Base-by-base conservation (phyloP, 176 grass and related monocot species). In the Pharus latifolius region DNA sequence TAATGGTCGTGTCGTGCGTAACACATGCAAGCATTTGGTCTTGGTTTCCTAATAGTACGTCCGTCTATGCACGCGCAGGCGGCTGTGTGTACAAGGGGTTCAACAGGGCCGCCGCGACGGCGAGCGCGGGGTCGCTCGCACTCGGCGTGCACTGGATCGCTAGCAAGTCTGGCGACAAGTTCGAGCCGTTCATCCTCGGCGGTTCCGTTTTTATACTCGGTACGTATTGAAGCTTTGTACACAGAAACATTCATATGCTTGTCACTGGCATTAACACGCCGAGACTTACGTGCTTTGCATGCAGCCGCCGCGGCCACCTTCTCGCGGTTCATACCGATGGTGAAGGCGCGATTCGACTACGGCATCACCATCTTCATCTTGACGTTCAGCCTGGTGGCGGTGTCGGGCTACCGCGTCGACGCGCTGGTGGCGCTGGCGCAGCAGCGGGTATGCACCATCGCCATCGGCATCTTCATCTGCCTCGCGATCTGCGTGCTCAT, bases 331-430 rank as follows among this genome's bases (percentile, higher is more conserved):
- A 71, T 92, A 12, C 90, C 90, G 17, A 83, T 46, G 26, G 72
- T 92, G 54, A 92, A 92, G 67, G 63, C 82, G 9, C 82, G 85
- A 18, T 92, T 85, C 42, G 90, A 92, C 63, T 92, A 92, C 5
- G 90, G 90, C 14, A 63, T 88, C 24, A 92, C 82, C 19, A 88
- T 92, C 63, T 92, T 92, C 70, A 92, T 92, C 69, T 82, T 92
- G 35, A 92, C 90, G 31, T 92, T 76, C 74, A 88, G 85, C 75
- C 51, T 92, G 59, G 85, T 92, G 9, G 82, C 82, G 0, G 85
- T 92, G 60, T 92, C 85, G 1, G 85, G 90, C 8, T 92, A 92
- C 58, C 90, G 90, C 17, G 85, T 83, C 17, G 82, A 92, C 18
- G 65, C 40, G 45, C 76, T 92, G 9, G 0, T 86, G 50, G 52